Percentiles rank a stretch among this genome's conserved stretches.
These are phyloP conservation scores for Eucalyptus dawsonii DNA, from an alignment of 345 rosid species.

Conservation along the genomic window DNA sequence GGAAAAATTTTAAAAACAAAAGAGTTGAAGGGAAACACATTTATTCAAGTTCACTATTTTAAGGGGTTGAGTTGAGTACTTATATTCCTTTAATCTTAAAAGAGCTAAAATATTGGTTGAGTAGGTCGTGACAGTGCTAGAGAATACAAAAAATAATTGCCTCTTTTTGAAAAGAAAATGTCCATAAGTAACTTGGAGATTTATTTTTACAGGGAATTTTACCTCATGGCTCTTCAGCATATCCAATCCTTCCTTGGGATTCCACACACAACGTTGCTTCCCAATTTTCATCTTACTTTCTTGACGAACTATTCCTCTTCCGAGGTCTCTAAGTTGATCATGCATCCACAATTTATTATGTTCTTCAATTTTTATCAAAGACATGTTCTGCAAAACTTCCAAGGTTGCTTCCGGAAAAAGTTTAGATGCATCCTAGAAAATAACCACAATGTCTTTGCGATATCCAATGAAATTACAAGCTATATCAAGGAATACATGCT, in stretches of 20 bases:
- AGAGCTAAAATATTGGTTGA: no score
- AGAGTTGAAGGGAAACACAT: not conserved
- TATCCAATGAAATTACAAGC: no score
- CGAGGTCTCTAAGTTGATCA: not conserved
- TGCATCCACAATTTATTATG: not conserved
- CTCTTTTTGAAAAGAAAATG: no score
- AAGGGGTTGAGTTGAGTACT: not conserved
- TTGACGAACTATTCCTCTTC: not conserved
- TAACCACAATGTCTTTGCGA: no score
- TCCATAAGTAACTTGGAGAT: no score
- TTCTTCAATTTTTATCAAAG: not conserved
- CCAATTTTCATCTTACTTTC: not conserved
- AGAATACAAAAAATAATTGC: no score
- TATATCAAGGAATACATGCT: no score
- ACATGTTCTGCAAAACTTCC: not conserved
- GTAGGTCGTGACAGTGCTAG: no score
- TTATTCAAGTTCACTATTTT: not conserved
- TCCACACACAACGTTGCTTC: no score
- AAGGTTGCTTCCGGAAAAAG: not conserved
- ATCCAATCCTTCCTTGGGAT: accelerated
- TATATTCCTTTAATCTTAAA: no score
- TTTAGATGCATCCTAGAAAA: not conserved
- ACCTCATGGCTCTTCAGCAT: not conserved
- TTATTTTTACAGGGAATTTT: accelerated
- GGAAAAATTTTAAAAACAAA: no score